Conservation (phyloP, 306 rosid species). For the Quercus glauca region DNA sequence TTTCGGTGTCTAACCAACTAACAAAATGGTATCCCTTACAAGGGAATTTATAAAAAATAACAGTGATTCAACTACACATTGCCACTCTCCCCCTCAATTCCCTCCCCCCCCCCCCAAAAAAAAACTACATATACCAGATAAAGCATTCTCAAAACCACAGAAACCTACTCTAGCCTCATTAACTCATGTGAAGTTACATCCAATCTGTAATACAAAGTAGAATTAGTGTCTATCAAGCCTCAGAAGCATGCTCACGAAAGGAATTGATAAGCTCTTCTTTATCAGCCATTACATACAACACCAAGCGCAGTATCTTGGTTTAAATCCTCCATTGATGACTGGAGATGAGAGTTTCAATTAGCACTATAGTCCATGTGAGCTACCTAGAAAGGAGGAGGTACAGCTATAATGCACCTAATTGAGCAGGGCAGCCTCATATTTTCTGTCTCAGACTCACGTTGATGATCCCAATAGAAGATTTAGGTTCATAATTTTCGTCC, state of each 20-base stretch:
- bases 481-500: constrained; percentile 86
- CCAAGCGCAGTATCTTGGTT: neutral
- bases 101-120: no score
- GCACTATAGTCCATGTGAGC: neutral
- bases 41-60: neutral
- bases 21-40: neutral
- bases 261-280: neutral
- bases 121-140: neutral
- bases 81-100: neutral
- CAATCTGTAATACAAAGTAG: neutral
- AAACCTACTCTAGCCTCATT: neutral
- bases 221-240: neutral
- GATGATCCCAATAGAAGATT: constrained; percentile 62
- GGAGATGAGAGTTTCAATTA: neutral
- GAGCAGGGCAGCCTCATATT: constrained; percentile 26
- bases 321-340: neutral
- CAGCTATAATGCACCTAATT: neutral
- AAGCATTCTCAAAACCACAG: neutral
- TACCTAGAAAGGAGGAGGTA: neutral
- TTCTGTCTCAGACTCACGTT: constrained; percentile 59
- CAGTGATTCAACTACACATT: neutral
- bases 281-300: neutral
- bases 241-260: neutral
- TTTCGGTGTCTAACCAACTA: neutral
- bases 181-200: neutral